Evolutionary conservation across 441 rosid species (phyloP).

Genomic region (Eutrema salsugineum): DNA sequence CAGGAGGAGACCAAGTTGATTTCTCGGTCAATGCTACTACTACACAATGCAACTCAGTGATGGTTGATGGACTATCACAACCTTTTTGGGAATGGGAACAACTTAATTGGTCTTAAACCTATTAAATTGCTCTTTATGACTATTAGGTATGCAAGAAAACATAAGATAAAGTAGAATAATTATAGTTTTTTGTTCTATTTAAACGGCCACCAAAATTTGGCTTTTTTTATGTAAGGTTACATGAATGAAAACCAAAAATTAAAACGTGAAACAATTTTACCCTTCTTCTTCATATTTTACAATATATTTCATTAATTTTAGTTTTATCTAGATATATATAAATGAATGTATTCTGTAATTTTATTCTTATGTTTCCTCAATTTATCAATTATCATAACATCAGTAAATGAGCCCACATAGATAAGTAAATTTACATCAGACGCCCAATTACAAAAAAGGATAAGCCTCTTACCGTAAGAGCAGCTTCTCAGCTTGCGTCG

Average conservation of each 20-base stretch:
- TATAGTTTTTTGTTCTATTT: too few species aligned
- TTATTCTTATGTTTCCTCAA: not conserved
- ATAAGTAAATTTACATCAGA: not conserved
- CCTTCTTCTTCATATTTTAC: too few species aligned
- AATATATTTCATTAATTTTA: too few species aligned
- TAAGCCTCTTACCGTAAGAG: not conserved
- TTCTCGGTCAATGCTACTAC: not conserved
- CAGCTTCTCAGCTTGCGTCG: not conserved
- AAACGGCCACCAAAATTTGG: not conserved
- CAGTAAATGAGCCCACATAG: not conserved
- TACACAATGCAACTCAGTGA: slow-evolving; percentile 21
- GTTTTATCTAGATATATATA: too few species aligned
- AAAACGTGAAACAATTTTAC: too few species aligned
- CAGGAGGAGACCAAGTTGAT: slow-evolving; percentile 36
- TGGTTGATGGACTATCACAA: slow-evolving; percentile 29
- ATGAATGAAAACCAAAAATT: too few species aligned
- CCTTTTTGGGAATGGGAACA: slow-evolving; percentile 60
- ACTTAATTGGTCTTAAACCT: slow-evolving; percentile 4
- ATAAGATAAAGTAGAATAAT: too few species aligned
- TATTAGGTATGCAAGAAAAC: not conserved
- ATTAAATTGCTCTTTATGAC: not conserved
- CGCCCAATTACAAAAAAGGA: not conserved
- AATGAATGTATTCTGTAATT: too few species aligned
- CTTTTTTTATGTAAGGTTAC: not conserved
- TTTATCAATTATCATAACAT: not conserved